phyloP scores from a whole-genome alignment of 768 basidiomycete genomes.

The Pulveroboletus sp. region DNA sequence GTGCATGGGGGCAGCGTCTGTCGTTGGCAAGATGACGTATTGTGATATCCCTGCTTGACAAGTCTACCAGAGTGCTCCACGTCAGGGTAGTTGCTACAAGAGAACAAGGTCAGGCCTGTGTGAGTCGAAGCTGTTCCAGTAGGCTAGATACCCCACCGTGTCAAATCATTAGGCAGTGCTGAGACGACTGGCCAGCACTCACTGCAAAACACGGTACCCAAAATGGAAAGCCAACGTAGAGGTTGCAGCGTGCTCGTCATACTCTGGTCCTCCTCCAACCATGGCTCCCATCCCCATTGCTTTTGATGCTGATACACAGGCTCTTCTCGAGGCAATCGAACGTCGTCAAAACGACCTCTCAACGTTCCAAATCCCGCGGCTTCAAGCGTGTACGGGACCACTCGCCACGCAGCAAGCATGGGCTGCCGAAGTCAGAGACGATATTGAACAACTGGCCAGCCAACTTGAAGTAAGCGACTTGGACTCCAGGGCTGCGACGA shows the following conservation, averaged over 20 bases:
- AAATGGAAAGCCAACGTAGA: no score
- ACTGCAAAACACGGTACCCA: no score
- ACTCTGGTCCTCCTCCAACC: not conserved
- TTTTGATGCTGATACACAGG: slow-evolving; percentile 47
- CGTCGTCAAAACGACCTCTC: slow-evolving; percentile 60
- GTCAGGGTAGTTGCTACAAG: no score
- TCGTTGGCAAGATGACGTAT: no score
- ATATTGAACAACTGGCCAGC: slow-evolving; percentile 55
- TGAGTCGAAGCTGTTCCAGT: no score
- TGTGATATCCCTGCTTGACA: no score
- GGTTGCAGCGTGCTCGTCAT: not conserved
- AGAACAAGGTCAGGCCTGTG: no score
- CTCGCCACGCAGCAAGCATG: slow-evolving; percentile 66
- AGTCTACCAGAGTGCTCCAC: no score
- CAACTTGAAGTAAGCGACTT: slow-evolving; percentile 60
- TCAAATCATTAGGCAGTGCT: no score
- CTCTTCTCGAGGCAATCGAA: slow-evolving; percentile 47
- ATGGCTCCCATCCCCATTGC: slow-evolving; percentile 64
- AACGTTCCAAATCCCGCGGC: slow-evolving; percentile 69
- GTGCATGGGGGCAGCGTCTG: no score
- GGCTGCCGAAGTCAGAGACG: slow-evolving; percentile 71
- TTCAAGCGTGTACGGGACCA: slow-evolving; percentile 66
- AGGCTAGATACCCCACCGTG: no score
- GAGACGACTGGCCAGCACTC: no score
- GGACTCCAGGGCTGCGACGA: slow-evolving; percentile 1